A percentile compares a stretch with the other conserved stretches of the same genome.
These are phyloP conservation scores for Trichosporon sp. DNA, from an alignment of 1,284 basidiomycete species.

Conservation along the genomic window DNA sequence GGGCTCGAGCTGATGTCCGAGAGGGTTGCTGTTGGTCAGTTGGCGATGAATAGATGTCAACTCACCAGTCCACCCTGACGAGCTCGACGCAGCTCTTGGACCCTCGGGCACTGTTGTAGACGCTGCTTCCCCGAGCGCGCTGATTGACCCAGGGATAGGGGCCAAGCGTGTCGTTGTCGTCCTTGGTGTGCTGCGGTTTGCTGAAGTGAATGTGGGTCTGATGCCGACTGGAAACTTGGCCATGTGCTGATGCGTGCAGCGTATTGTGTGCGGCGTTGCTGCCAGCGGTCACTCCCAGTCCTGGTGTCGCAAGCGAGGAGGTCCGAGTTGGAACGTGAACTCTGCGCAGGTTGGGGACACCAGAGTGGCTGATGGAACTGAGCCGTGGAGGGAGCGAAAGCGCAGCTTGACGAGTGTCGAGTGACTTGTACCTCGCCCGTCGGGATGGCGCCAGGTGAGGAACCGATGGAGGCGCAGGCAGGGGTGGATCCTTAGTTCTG, in stretches of 20 bases:
- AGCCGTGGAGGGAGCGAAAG: neutral
- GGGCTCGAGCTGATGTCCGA: neutral
- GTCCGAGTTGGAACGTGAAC: neutral
- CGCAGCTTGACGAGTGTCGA: neutral
- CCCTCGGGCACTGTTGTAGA: neutral
- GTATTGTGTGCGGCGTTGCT: neutral
- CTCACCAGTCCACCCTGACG: neutral
- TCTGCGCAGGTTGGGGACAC: neutral
- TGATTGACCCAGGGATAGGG: neutral
- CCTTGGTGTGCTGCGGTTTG: neutral
- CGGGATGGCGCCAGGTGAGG: neutral
- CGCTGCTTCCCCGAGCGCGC: neutral
- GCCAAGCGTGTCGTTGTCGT: neutral
- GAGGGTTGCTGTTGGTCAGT: neutral
- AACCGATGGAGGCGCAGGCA: neutral
- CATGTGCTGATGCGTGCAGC: neutral
- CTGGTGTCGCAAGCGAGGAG: neutral
- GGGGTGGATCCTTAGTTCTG: constrained; percentile 1
- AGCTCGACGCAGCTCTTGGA: neutral
- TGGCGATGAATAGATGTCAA: too few species aligned
- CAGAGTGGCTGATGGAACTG: neutral
- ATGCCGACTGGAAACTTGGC: neutral
- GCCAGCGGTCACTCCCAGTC: neutral
- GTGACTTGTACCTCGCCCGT: constrained; percentile 1
- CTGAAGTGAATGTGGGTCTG: neutral